phyloP scores from a whole-genome alignment of 2,329 filamentous ascomycete genomes.

The Colletotrichum australisinense region DNA sequence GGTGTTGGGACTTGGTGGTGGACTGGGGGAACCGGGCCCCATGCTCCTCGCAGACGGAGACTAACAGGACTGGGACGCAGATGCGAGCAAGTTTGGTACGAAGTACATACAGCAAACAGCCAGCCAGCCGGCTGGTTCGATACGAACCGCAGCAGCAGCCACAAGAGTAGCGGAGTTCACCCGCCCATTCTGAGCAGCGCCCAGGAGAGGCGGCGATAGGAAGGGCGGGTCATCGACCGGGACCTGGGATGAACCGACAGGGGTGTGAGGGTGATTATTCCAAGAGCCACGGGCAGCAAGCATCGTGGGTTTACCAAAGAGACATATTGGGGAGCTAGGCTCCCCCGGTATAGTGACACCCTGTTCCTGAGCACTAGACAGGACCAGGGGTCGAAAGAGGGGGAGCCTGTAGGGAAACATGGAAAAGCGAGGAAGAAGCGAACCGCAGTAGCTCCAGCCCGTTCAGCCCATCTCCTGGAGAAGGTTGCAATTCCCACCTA shows the following conservation, averaged over 20 bases:
- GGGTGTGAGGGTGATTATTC: neutral
- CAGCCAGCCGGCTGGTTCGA: neutral
- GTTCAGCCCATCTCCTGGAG: constrained; percentile 26
- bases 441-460: constrained; percentile 16
- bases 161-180: constrained; percentile 17
- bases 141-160: constrained; percentile 32
- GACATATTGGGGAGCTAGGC: constrained; percentile 13
- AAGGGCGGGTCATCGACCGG: constrained; percentile 25
- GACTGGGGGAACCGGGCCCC: constrained; percentile 11
- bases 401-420: neutral
- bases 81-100: constrained; percentile 13
- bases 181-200: constrained; percentile 22
- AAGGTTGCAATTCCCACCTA: constrained; percentile 41
- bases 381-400: constrained; percentile 19
- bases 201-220: constrained; percentile 9
- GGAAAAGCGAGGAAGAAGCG: constrained; percentile 6
- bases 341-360: constrained; percentile 26
- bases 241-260: constrained; percentile 18
- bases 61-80: neutral
- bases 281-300: neutral
- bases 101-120: neutral
- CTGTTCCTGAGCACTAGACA: constrained; percentile 35
- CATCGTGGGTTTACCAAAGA: constrained; percentile 7
- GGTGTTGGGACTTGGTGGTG: neutral
- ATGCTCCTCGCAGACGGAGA: constrained; percentile 7